These are phyloP conservation scores for Venturia aucupariae DNA, from an alignment of 2,329 filamentous ascomycete genomes.

Conservation along the genomic window DNA sequence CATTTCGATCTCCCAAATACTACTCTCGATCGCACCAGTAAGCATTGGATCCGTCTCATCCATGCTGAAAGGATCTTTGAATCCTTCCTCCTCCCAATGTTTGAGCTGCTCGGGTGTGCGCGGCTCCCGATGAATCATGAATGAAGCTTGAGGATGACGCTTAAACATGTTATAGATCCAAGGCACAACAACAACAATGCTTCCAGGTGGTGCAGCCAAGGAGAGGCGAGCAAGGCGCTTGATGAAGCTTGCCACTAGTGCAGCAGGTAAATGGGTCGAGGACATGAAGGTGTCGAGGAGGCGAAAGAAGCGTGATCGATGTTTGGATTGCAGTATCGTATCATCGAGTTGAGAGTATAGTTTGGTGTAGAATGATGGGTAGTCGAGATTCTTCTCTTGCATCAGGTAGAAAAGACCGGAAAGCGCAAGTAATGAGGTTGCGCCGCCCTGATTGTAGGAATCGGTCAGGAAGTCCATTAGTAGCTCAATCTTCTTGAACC, in stretches of 20 bases:
- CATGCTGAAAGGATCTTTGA: slow-evolving; percentile 68
- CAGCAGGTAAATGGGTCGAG: slow-evolving; percentile 85
- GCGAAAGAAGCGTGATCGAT: slow-evolving; percentile 88
- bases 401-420: slow-evolving; percentile 95
- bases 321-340: slow-evolving; percentile 82
- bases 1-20: slow-evolving; percentile 88
- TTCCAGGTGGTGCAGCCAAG: slow-evolving; percentile 80
- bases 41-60: slow-evolving; percentile 73
- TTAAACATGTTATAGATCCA: slow-evolving; percentile 95
- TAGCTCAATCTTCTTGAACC: slow-evolving; percentile 80
- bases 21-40: slow-evolving; percentile 82
- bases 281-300: slow-evolving; percentile 82
- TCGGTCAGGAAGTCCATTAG: slow-evolving; percentile 96
- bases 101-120: slow-evolving; percentile 50
- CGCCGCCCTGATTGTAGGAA: slow-evolving; percentile 74
- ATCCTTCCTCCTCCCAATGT: slow-evolving; percentile 50
- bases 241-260: slow-evolving; percentile 88
- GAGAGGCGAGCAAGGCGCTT: slow-evolving; percentile 81
- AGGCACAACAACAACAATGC: slow-evolving; percentile 79
- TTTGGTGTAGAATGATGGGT: slow-evolving; percentile 86
- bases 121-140: slow-evolving; percentile 81
- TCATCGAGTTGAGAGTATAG: slow-evolving; percentile 87
- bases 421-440: slow-evolving; percentile 76
- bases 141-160: slow-evolving; percentile 80
- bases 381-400: slow-evolving; percentile 86